These are phyloP conservation scores for Apophysomyces elegans DNA, from an alignment of 371 early-diverging fungal species.

Conservation along the genomic window DNA sequence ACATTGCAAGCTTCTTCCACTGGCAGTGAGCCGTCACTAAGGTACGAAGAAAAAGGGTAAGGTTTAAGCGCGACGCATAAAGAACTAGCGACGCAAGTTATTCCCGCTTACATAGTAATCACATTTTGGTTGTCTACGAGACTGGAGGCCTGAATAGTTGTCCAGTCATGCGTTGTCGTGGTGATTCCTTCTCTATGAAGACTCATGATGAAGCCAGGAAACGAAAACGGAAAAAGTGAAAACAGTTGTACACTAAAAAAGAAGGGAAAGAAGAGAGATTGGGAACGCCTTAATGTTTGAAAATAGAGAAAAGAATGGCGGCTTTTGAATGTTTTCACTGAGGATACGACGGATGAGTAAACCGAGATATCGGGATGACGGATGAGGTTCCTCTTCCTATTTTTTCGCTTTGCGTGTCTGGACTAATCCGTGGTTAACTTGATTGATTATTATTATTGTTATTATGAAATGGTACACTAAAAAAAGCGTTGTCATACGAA, in stretches of 20 bases:
- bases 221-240: neutral
- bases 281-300: neutral
- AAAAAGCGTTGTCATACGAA: too few species aligned
- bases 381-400: neutral
- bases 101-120: slow-evolving; percentile 53
- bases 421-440: too few species aligned
- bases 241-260: neutral
- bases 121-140: slow-evolving; percentile 57
- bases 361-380: neutral
- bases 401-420: too few species aligned
- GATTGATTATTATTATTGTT: too few species aligned
- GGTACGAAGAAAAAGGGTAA: too few species aligned
- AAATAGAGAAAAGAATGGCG: slow-evolving; percentile 8
- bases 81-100: too few species aligned
- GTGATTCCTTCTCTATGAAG: slow-evolving; percentile 64
- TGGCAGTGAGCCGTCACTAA: neutral
- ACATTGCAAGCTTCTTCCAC: slow-evolving; percentile 42
- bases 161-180: slow-evolving; percentile 58
- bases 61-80: too few species aligned
- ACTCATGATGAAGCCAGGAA: slow-evolving; percentile 12
- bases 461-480: too few species aligned
- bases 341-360: neutral
- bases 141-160: slow-evolving; percentile 51
- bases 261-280: neutral
- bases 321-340: too few species aligned